phyloP scores from a whole-genome alignment of 179 eudicot genomes.

The Sideroxylon spinosum region DNA sequence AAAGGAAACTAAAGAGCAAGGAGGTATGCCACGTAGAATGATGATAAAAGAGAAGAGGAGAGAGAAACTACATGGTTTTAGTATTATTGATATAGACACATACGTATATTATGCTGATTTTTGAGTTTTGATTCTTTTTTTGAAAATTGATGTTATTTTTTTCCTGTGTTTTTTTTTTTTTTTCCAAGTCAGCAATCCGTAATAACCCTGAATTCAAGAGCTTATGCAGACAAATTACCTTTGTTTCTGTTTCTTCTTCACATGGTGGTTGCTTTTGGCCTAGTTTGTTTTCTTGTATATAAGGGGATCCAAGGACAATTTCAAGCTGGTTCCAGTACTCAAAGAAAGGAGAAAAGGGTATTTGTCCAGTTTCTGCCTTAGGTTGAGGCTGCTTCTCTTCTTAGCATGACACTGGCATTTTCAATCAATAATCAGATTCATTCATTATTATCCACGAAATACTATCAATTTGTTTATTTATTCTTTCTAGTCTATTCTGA shows the following conservation, averaged over 20 bases:
- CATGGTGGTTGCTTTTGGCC: slow-evolving; percentile 45
- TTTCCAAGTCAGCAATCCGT: slow-evolving; percentile 42
- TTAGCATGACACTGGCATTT: slow-evolving; percentile 77
- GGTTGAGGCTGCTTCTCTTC: slow-evolving; percentile 65
- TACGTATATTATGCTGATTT: too few species aligned
- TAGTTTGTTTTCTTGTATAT: slow-evolving; percentile 66
- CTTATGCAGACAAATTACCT: slow-evolving; percentile 72
- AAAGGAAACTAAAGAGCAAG: too few species aligned
- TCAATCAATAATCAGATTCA: too few species aligned
- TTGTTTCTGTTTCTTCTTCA: slow-evolving; percentile 60
- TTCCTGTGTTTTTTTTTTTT: neutral
- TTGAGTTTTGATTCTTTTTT: neutral
- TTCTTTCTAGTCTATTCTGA: too few species aligned
- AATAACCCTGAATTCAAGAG: slow-evolving; percentile 56
- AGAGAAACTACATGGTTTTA: too few species aligned
- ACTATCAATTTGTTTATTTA: too few species aligned
- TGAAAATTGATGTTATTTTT: neutral
- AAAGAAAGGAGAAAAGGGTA: slow-evolving; percentile 41
- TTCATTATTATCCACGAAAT: too few species aligned
- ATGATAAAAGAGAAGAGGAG: too few species aligned
- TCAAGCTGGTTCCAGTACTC: slow-evolving; percentile 30
- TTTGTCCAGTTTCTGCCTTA: slow-evolving; percentile 67
- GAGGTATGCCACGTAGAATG: too few species aligned
- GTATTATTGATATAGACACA: too few species aligned
- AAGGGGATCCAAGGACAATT: slow-evolving; percentile 68